Conservation (phyloP, 1,284 basidiomycete genomes). For the Lentinula novae-zelandiae region DNA sequence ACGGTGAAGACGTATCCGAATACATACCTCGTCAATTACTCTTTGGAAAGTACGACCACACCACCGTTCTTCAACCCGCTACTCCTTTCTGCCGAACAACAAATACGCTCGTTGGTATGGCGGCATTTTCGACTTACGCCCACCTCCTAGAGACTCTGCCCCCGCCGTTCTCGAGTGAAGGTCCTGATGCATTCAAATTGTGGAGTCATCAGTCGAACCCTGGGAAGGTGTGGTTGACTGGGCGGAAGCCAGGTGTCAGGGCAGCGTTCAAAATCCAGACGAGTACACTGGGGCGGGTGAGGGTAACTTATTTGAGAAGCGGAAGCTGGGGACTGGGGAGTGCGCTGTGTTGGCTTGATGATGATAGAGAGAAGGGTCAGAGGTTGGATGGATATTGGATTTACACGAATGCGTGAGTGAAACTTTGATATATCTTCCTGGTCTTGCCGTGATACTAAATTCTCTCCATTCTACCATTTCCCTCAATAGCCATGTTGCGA, state of each 20-base stretch:
- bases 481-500: neutral
- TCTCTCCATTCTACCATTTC: neutral
- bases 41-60: neutral
- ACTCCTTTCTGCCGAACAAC: neutral
- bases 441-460: no score
- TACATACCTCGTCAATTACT: neutral
- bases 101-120: neutral
- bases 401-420: neutral
- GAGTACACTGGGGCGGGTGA: neutral
- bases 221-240: conserved; percentile 1
- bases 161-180: neutral
- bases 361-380: neutral
- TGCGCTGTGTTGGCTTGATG: conserved; percentile 1
- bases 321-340: conserved; percentile 1
- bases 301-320: neutral
- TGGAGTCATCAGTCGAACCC: neutral
- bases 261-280: neutral
- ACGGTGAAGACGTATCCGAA: neutral
- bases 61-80: neutral
- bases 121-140: neutral
- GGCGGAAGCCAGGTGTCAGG: neutral
- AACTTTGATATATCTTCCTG: neutral
- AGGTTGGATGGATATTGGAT: conserved; percentile 2
- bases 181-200: neutral
- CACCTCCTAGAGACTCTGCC: neutral